These are phyloP conservation scores for Aspergillus uvarum DNA, from an alignment of 2,329 filamentous ascomycete genomes.

Conservation along the genomic window DNA sequence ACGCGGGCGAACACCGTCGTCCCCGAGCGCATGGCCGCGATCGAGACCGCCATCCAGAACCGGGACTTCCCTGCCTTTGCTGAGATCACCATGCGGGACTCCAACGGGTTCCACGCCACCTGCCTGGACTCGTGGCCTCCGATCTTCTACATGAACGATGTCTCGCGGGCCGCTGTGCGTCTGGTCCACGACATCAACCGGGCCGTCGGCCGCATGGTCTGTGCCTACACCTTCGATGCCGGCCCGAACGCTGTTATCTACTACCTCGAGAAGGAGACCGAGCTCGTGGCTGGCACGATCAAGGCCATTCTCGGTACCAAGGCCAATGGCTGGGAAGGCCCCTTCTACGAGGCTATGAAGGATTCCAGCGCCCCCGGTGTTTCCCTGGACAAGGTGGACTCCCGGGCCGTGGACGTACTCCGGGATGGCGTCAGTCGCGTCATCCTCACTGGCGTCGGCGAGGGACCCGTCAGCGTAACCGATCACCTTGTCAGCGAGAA, in stretches of 20 bases:
- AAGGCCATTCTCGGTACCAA: constrained; percentile 69
- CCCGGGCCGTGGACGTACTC: constrained; percentile 60
- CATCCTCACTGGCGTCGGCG: constrained; percentile 87
- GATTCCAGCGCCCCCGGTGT: constrained; percentile 50
- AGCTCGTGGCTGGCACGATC: constrained; percentile 73
- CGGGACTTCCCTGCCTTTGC: constrained; percentile 85
- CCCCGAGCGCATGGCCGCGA: constrained; percentile 75
- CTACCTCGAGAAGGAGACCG: constrained; percentile 78
- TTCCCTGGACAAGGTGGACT: constrained; percentile 61
- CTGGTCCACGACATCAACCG: constrained; percentile 87
- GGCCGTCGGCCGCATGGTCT: constrained; percentile 73
- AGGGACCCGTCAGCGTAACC: constrained; percentile 79
- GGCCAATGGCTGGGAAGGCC: constrained; percentile 55
- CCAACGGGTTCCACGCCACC: constrained; percentile 93
- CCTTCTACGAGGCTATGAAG: constrained; percentile 56
- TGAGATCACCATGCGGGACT: constrained; percentile 91
- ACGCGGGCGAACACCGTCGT: constrained; percentile 74
- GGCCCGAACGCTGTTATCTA: constrained; percentile 97
- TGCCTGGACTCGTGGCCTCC: constrained; percentile 95
- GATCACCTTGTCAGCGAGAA: constrained; percentile 71
- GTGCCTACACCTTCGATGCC: constrained; percentile 96
- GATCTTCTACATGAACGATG: constrained; percentile 98
- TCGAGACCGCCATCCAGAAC: constrained; percentile 76
- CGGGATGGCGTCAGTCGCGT: constrained; percentile 81
- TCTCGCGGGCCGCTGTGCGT: constrained; percentile 80